A percentile compares a stretch with the other conserved stretches of the same genome.
These are phyloP conservation scores for Krasilnikovozyma curviuscula DNA, from an alignment of 768 basidiomycete genomes.

Conservation along the genomic window DNA sequence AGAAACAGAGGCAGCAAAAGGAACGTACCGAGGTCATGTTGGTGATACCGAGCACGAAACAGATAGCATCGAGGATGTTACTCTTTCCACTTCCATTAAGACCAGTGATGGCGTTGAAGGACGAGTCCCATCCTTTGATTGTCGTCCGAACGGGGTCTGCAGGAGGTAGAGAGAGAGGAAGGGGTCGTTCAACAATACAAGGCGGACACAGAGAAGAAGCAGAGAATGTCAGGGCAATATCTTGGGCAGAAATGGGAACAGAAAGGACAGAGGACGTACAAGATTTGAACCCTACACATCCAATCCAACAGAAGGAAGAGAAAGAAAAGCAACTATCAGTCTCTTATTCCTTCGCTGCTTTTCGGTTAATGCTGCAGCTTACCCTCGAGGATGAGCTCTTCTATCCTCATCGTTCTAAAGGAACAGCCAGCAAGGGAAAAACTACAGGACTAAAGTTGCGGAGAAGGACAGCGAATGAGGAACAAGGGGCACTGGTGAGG, in stretches of 20 bases:
- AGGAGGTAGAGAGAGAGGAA: no score
- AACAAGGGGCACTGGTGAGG: no score
- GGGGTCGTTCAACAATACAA: no score
- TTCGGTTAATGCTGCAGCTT: conserved; percentile 12
- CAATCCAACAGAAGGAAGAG: no score
- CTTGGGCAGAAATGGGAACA: no score
- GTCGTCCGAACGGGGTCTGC: conserved; percentile 88
- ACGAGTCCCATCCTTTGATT: conserved; percentile 90
- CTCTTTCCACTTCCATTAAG: conserved; percentile 64
- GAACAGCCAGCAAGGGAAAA: conserved; percentile 11
- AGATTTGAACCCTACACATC: conserved; percentile 14
- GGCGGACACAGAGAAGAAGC: no score
- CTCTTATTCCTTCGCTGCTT: no score
- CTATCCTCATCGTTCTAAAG: conserved; percentile 50
- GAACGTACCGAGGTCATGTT: conserved; percentile 69
- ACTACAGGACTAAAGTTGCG: no score
- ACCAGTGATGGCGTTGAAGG: conserved; percentile 96
- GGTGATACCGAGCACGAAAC: conserved; percentile 92
- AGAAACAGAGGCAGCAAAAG: background rate
- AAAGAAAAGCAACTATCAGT: no score
- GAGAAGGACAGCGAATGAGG: no score
- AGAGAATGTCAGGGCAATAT: no score
- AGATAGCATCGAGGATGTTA: conserved; percentile 97
- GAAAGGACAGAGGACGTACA: no score
- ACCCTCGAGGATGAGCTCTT: conserved; percentile 89